These are phyloP conservation scores for Oryza punctata DNA, from an alignment of 176 grass and related monocot species.

Conservation along the genomic window DNA sequence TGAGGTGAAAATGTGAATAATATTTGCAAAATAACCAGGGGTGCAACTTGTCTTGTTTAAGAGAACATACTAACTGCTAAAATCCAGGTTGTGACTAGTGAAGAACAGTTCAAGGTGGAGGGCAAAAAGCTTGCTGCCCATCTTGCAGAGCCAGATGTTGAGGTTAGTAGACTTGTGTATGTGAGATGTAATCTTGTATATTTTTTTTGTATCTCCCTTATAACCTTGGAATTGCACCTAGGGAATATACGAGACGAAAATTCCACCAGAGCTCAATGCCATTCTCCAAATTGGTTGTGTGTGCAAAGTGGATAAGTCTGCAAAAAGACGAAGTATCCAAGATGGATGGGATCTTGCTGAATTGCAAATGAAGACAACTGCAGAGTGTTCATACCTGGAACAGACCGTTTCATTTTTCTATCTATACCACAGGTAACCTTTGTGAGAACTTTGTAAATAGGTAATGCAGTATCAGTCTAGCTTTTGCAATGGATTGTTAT, in stretches of 20 bases:
- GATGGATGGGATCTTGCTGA: conserved; percentile 88
- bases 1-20: conserved; percentile 64
- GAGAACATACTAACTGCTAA: conserved; percentile 26
- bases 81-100: conserved; percentile 79
- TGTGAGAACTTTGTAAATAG: conserved; percentile 9
- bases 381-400: conserved; percentile 94
- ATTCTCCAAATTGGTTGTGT: conserved; percentile 97
- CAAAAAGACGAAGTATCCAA: conserved; percentile 61
- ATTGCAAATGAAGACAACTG: conserved; percentile 92
- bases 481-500: conserved; percentile 20
- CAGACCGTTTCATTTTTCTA: conserved; percentile 89
- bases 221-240: conserved; percentile 39
- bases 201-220: conserved; percentile 6
- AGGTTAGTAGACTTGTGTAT: conserved; percentile 47
- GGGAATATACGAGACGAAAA: conserved; percentile 97
- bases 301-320: conserved; percentile 89
- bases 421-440: conserved; percentile 84
- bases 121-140: conserved; percentile 89
- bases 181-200: conserved; percentile 15
- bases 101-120: conserved; percentile 87
- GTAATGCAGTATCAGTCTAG: background rate
- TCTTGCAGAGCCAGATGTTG: conserved; percentile 92
- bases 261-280: conserved; percentile 64
- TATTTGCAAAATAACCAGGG: conserved; percentile 27
- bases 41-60: conserved; percentile 26